Evolutionary conservation across 192 early-diverging fungal species (phyloP).

Genomic region (Rhizophagus sp.): DNA sequence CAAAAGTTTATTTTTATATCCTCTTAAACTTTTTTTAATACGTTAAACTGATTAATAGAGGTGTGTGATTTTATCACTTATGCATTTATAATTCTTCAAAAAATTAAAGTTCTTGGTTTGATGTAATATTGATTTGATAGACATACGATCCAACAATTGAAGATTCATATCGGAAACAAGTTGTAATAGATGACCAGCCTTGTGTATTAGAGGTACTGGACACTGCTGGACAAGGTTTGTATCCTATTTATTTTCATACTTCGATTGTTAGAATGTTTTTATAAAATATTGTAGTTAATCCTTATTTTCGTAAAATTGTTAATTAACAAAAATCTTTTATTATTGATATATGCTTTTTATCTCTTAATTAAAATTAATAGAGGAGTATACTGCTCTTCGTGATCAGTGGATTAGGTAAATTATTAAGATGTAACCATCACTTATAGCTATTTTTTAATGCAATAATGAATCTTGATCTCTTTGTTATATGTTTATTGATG

Average conservation of each 20-base stretch:
- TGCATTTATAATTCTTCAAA: not conserved
- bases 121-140: slow-evolving; percentile 60
- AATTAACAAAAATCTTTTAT: not conserved
- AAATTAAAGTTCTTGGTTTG: not conserved
- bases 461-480: no score
- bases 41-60: slow-evolving; percentile 7
- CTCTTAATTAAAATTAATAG: slow-evolving; percentile 36
- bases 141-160: slow-evolving; percentile 99
- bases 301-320: no score
- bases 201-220: slow-evolving; percentile 97
- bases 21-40: not conserved
- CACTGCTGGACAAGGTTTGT: slow-evolving; percentile 81
- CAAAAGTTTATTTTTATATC: not conserved
- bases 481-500: no score
- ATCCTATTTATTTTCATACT: not conserved
- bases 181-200: slow-evolving; percentile 94
- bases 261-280: not conserved
- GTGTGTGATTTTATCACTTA: not conserved
- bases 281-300: not conserved
- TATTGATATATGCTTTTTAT: not conserved
- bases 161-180: slow-evolving; percentile 97
- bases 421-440: not conserved
- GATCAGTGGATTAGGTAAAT: slow-evolving; percentile 80
- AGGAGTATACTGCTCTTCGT: slow-evolving; percentile 76
- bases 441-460: not conserved